A percentile compares a stretch with the other conserved stretches of the same genome.
These are phyloP conservation scores for Colletotrichum tropicale DNA, from an alignment of 2,329 filamentous ascomycete genomes.

Conservation along the genomic window DNA sequence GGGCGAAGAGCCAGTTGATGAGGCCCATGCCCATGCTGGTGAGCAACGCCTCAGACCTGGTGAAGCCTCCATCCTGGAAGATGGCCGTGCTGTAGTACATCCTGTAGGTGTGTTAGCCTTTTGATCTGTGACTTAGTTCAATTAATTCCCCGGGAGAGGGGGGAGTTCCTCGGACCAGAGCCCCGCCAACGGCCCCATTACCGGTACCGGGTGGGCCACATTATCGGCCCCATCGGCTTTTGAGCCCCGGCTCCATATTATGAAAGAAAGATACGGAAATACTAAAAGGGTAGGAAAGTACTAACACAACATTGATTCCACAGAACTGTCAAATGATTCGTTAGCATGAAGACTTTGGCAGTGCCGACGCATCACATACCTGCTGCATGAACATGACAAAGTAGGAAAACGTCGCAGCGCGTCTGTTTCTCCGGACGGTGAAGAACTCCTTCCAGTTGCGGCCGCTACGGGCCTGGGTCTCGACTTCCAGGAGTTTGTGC, in stretches of 20 bases:
- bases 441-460: constrained; percentile 40
- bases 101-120: constrained; percentile 29
- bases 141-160: not conserved
- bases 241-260: not conserved
- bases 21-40: constrained; percentile 62
- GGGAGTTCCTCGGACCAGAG: not conserved
- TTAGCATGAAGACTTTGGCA: not conserved
- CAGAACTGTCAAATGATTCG: constrained; percentile 29
- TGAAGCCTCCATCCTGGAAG: constrained; percentile 43
- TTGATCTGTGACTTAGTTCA: not conserved
- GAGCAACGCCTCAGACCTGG: constrained; percentile 47
- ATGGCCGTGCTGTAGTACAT: constrained; percentile 59
- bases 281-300: not conserved
- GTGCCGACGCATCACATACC: not conserved
- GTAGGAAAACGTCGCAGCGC: constrained; percentile 39
- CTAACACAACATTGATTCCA: constrained; percentile 50
- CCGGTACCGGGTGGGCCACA: not conserved
- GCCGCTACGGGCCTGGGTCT: constrained; percentile 29
- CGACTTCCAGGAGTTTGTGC: constrained; percentile 39
- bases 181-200: not conserved
- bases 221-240: too few relatives aligned
- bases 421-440: constrained; percentile 37
- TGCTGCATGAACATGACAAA: constrained; percentile 41
- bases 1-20: constrained; percentile 63
- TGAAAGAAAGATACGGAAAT: not conserved